phyloP scores from a whole-genome alignment of 495 filamentous ascomycete genomes.

The Monascus purpureus region DNA sequence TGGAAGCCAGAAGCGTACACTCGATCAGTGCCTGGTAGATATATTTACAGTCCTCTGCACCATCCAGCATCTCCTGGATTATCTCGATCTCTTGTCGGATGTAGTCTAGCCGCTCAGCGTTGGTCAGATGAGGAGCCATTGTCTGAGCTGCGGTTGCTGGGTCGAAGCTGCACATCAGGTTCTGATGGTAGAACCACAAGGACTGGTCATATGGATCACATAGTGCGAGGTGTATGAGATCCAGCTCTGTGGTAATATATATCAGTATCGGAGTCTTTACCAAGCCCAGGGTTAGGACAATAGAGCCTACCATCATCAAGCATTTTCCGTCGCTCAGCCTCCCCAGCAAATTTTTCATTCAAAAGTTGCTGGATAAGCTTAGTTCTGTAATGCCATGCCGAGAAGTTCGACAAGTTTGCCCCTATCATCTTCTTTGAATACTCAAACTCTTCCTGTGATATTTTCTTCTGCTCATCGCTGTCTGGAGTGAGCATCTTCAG shows the following conservation, averaged over 20 bases:
- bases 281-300: too few species aligned
- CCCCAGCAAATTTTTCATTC: constrained; percentile 48
- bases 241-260: constrained; percentile 51
- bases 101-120: constrained; percentile 48
- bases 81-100: constrained; percentile 52
- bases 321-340: constrained; percentile 47
- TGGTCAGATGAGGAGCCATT: constrained; percentile 47
- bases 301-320: constrained; percentile 52
- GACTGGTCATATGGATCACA: constrained; percentile 87
- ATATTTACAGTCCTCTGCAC: constrained; percentile 63
- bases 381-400: constrained; percentile 86
- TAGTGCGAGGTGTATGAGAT: constrained; percentile 58
- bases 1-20: constrained; percentile 27
- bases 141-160: constrained; percentile 31
- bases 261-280: too few species aligned
- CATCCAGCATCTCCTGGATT: constrained; percentile 60
- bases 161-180: constrained; percentile 53
- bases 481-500: constrained; percentile 45
- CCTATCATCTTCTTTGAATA: constrained; percentile 85
- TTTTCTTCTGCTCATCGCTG: constrained; percentile 27
- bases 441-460: constrained; percentile 68
- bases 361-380: constrained; percentile 67
- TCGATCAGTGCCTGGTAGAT: constrained; percentile 67
- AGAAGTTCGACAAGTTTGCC: constrained; percentile 81
- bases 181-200: constrained; percentile 92